phyloP scores from a whole-genome alignment of 108 stramenopile genomes.

The Nitzschia sp. region DNA sequence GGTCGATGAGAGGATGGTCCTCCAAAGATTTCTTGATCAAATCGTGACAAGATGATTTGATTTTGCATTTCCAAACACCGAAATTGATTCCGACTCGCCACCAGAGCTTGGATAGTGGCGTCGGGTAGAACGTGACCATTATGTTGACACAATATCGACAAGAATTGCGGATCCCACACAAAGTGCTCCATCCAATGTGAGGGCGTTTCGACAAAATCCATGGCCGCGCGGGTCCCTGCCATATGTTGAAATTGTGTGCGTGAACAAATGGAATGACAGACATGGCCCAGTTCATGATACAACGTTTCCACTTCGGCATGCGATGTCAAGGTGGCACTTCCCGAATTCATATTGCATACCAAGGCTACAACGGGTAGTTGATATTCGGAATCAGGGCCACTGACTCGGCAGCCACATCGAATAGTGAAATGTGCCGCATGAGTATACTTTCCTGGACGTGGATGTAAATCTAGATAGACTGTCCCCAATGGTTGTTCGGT shows the following conservation, averaged over 20 bases:
- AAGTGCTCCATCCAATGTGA: constrained; percentile 83
- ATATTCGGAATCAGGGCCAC: constrained; percentile 47
- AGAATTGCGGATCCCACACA: constrained; percentile 70
- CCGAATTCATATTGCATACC: constrained; percentile 83
- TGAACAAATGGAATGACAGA: constrained; percentile 91
- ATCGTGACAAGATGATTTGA: constrained; percentile 76
- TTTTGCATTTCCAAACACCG: constrained; percentile 75
- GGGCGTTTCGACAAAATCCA: constrained; percentile 93
- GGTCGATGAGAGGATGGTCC: constrained; percentile 7
- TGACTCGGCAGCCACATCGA: constrained; percentile 83
- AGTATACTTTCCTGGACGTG: constrained; percentile 86
- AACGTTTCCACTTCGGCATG: constrained; percentile 96
- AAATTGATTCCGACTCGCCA: constrained; percentile 65
- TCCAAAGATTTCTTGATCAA: constrained; percentile 86
- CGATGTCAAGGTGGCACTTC: constrained; percentile 51
- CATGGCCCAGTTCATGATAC: constrained; percentile 98
- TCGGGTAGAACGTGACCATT: constrained; percentile 68
- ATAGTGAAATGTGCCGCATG: constrained; percentile 99
- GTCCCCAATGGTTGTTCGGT: constrained; percentile 67
- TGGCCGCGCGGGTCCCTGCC: constrained; percentile 89
- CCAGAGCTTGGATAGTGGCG: constrained; percentile 46
- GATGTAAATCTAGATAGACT: constrained; percentile 93
- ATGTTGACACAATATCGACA: constrained; percentile 54
- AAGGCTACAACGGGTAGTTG: constrained; percentile 92
- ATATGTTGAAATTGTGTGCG: constrained; percentile 95